A percentile compares a stretch with the other conserved stretches of the same genome.
Conservation (phyloP, 176 grass and related monocot genomes). For the Zea luxurians region DNA sequence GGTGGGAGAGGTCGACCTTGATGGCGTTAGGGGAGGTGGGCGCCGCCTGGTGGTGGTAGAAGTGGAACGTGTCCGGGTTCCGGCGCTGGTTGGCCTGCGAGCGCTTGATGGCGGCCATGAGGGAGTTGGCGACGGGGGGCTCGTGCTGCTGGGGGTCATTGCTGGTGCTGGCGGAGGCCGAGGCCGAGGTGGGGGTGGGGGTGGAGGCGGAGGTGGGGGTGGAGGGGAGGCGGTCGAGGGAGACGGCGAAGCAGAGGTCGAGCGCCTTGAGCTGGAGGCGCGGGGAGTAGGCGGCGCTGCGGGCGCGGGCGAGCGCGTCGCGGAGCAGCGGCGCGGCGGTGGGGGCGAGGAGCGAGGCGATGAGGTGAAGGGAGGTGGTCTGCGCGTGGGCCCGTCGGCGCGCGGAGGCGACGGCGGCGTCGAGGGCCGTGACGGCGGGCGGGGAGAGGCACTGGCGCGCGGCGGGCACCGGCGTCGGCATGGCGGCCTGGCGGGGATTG, state of each 20-base stretch:
- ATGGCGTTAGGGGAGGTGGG: slow-evolving; percentile 45
- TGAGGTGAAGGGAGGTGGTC: slow-evolving; percentile 84
- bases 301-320: slow-evolving; percentile 64
- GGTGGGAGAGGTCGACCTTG: slow-evolving; percentile 79
- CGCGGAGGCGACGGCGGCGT: slow-evolving; percentile 44
- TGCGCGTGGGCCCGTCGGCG: slow-evolving; percentile 58
- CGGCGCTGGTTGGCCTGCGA: slow-evolving; percentile 81
- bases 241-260: slow-evolving; percentile 74
- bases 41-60: slow-evolving; percentile 52
- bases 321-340: not conserved
- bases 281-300: slow-evolving; percentile 68
- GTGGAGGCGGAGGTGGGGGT: not conserved
- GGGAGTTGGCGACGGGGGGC: slow-evolving; percentile 81
- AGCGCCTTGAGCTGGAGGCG: slow-evolving; percentile 92
- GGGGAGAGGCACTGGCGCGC: slow-evolving; percentile 50
- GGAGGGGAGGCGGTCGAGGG: slow-evolving; percentile 70
- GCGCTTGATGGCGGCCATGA: slow-evolving; percentile 91
- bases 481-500: not conserved
- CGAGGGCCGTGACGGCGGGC: slow-evolving; percentile 33
- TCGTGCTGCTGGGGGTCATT: slow-evolving; percentile 5
- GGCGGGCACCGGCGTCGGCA: slow-evolving; percentile 75
- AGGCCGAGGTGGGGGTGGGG: not conserved
- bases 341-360: too few relatives aligned
- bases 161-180: not conserved
- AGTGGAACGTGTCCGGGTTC: slow-evolving; percentile 75